Percentiles rank a stretch among this genome's conserved stretches.
Evolutionary conservation across 2,329 filamentous ascomycete genomes (phyloP).

Genomic region (Penicillium sp.): DNA sequence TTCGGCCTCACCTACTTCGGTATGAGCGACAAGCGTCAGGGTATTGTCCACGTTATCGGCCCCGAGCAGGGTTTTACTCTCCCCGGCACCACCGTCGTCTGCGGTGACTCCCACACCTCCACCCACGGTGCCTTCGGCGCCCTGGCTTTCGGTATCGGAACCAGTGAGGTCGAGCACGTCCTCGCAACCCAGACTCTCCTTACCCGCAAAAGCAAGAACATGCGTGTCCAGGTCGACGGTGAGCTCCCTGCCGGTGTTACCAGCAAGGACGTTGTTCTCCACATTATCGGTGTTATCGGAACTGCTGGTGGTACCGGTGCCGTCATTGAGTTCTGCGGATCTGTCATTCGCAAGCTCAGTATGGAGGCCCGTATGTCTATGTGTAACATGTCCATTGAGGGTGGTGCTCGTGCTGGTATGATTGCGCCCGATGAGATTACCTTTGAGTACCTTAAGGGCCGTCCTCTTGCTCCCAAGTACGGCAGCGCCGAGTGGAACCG

Average conservation of each 20-base stretch:
- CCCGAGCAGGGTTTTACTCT: slow-evolving; percentile 98
- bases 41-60: slow-evolving; percentile 97
- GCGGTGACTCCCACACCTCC: slow-evolving; percentile 96
- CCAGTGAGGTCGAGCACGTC: slow-evolving; percentile 97
- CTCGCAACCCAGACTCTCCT: slow-evolving; percentile 94
- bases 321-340: slow-evolving; percentile 97
- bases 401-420: slow-evolving; percentile 92
- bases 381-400: slow-evolving; percentile 99
- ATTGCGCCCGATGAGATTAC: slow-evolving; percentile 92
- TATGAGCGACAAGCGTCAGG: slow-evolving; percentile 91
- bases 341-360: slow-evolving; percentile 81
- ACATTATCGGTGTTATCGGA: slow-evolving; percentile 90
- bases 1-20: slow-evolving; percentile 98
- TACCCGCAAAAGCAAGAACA: slow-evolving; percentile 95
- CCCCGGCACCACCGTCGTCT: slow-evolving; percentile 93
- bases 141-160: slow-evolving; percentile 95
- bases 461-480: slow-evolving; percentile 80
- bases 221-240: slow-evolving; percentile 94
- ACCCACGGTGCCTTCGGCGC: slow-evolving; percentile 96
- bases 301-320: slow-evolving; percentile 92
- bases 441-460: slow-evolving; percentile 91
- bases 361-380: slow-evolving; percentile 99
- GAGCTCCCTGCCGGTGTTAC: slow-evolving; percentile 86
- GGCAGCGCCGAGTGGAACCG: slow-evolving; percentile 87
- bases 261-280: slow-evolving; percentile 91